phyloP scores from a whole-genome alignment of 2,329 filamentous ascomycete species.

The Phoma sp. region DNA sequence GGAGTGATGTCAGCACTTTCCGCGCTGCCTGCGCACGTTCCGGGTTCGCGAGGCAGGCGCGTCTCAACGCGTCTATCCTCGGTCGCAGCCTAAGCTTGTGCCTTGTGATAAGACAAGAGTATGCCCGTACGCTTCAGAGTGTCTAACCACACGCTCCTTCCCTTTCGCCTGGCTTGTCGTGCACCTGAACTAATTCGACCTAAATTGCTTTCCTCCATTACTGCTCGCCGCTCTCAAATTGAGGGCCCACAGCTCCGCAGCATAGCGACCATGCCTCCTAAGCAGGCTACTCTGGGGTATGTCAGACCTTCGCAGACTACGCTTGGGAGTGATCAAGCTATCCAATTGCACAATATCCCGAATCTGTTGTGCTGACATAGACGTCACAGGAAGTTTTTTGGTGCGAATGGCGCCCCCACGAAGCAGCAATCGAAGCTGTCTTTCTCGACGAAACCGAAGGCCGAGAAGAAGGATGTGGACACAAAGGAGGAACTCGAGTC shows the following conservation, averaged over 20 bases:
- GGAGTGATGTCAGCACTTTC: constrained; percentile 43
- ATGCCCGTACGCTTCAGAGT: constrained; percentile 42
- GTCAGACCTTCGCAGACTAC: constrained; percentile 76
- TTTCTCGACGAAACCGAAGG: constrained; percentile 64
- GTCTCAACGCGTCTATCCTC: constrained; percentile 25
- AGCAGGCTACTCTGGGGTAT: constrained; percentile 89
- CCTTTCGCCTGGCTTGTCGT: constrained; percentile 7
- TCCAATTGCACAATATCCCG: background rate
- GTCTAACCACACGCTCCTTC: constrained; percentile 25
- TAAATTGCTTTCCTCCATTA: constrained; percentile 12
- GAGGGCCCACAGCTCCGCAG: constrained; percentile 6
- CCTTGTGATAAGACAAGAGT: constrained; percentile 28
- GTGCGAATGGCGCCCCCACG: constrained; percentile 65
- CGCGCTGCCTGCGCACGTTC: constrained; percentile 17
- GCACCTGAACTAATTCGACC: constrained; percentile 11
- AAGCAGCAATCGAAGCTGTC: constrained; percentile 80
- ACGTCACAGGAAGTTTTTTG: constrained; percentile 79
- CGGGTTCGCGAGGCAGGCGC: constrained; percentile 24
- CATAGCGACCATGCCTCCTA: constrained; percentile 56
- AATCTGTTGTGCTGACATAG: constrained; percentile 13
- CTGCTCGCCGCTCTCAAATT: constrained; percentile 8
- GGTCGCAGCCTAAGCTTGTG: constrained; percentile 22
- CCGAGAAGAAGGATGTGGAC: constrained; percentile 49
- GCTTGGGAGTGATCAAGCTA: constrained; percentile 65
- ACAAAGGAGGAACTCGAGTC: constrained; percentile 27